Evolutionary conservation across 306 rosid genomes (phyloP).

Genomic region (Vigna reflexopilosa): DNA sequence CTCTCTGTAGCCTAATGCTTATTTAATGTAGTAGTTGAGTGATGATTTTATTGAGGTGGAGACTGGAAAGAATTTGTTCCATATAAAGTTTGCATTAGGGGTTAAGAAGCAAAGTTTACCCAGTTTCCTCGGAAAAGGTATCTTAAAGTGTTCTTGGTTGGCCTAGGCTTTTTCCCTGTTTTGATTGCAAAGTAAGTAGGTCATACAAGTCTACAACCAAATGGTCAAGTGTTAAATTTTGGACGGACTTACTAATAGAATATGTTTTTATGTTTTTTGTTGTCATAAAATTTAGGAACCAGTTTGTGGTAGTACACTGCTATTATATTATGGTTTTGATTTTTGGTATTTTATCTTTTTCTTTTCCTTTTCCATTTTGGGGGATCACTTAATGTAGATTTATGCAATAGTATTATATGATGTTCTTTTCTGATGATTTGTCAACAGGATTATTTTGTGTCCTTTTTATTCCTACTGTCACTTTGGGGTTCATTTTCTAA

Average conservation of each 20-base stretch:
- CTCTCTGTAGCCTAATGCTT: too few species aligned
- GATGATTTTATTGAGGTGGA: background rate
- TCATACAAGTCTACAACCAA: constrained; percentile 15
- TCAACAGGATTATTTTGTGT: constrained; percentile 22
- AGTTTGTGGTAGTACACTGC: constrained; percentile 17
- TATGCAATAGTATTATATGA: background rate
- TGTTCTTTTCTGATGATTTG: constrained; percentile 10
- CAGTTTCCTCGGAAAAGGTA: constrained; percentile 15
- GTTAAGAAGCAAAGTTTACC: constrained; percentile 9
- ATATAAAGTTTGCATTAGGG: background rate
- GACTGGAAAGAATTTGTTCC: background rate
- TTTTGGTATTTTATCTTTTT: constrained; percentile 2
- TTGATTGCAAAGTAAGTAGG: constrained; percentile 27
- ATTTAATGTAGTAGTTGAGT: too few species aligned
- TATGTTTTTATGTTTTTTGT: too few species aligned
- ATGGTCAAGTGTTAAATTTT: background rate
- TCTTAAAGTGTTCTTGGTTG: constrained; percentile 19
- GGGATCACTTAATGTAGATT: constrained; percentile 30
- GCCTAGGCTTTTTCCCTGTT: background rate
- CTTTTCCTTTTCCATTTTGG: constrained; percentile 20
- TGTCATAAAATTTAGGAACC: background rate
- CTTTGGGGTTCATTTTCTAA: background rate
- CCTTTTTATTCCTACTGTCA: background rate
- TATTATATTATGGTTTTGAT: background rate
- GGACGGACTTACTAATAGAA: too few species aligned